Evolutionary conservation across 352 stramenopile genomes (phyloP).

Genomic region (Elongisporangium prolatum): DNA sequence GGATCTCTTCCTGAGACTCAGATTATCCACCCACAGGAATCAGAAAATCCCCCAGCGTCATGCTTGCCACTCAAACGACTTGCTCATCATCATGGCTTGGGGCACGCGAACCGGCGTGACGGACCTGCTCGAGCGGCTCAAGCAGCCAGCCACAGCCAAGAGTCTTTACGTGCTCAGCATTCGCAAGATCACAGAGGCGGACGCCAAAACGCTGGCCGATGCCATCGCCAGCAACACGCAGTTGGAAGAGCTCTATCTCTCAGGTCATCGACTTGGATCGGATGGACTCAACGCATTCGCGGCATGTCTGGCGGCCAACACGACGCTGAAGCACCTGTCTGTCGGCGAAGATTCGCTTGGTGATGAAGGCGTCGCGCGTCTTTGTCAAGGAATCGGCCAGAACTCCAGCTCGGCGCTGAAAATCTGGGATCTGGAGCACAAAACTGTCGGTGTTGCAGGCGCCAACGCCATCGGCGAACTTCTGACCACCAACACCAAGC

Average conservation of each 20-base stretch:
- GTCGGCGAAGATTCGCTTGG: conserved; percentile 57
- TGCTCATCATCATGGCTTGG: conserved; percentile 60
- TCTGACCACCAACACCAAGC: conserved; percentile 34
- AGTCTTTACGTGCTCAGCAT: conserved; percentile 75
- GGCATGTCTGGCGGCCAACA: conserved; percentile 60
- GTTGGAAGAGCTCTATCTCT: conserved; percentile 77
- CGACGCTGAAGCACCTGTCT: conserved; percentile 59
- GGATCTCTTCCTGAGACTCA: not conserved
- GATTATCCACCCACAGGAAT: not conserved
- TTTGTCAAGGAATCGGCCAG: conserved; percentile 43
- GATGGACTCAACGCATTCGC: conserved; percentile 49
- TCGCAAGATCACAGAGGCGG: conserved; percentile 50
- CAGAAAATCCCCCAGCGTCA: not conserved
- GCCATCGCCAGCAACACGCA: conserved; percentile 50
- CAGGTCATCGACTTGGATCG: conserved; percentile 50
- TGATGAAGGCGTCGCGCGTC: conserved; percentile 33
- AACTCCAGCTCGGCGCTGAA: conserved; percentile 51
- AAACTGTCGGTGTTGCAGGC: conserved; percentile 44
- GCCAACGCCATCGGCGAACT: conserved; percentile 42
- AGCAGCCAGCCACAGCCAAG: conserved; percentile 51
- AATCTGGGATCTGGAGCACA: conserved; percentile 74
- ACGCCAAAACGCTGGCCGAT: conserved; percentile 42
- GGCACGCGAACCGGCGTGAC: conserved; percentile 60
- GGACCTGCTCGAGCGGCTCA: conserved; percentile 65
- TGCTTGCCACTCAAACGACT: not conserved